Conservation (phyloP, 768 basidiomycete genomes). For the Pisolithus tinctorius region DNA sequence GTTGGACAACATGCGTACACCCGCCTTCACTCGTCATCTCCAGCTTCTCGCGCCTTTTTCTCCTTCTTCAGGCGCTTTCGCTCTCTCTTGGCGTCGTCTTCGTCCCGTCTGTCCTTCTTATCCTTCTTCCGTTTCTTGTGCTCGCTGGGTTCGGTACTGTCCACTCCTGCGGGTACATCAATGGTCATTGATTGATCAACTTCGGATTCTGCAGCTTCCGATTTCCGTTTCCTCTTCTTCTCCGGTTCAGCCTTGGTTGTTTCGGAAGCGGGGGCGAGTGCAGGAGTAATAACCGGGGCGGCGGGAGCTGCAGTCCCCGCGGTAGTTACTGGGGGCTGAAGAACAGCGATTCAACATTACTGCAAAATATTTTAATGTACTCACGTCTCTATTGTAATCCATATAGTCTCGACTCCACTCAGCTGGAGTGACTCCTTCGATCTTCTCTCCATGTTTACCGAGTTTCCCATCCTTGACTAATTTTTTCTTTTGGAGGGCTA, state of each 20-base stretch:
- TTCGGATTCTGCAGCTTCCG: conserved; percentile 41
- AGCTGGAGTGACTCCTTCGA: conserved; percentile 79
- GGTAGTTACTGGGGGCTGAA: conserved; percentile 36
- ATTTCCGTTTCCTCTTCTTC: conserved; percentile 83
- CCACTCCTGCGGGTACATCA: conserved; percentile 31
- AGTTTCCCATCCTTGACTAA: conserved; percentile 97
- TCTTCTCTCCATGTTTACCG: conserved; percentile 89
- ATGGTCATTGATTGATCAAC: conserved; percentile 37
- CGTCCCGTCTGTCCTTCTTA: conserved; percentile 34
- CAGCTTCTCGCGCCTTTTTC: conserved; percentile 49
- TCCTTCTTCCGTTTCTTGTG: conserved; percentile 40
- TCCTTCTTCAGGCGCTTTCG: conserved; percentile 64
- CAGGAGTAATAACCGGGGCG: conserved; percentile 21
- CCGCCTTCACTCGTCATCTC: conserved; percentile 18
- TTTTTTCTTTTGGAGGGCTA: conserved; percentile 96
- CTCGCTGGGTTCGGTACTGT: conserved; percentile 47
- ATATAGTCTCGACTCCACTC: conserved; percentile 92
- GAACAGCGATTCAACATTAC: conserved; percentile 7
- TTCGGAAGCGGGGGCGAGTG: conserved; percentile 26
- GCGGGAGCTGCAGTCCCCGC: conserved; percentile 16
- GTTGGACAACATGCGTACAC: conserved; percentile 11
- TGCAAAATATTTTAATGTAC: conserved; percentile 15
- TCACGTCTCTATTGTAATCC: conserved; percentile 76
- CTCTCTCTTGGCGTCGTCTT: conserved; percentile 56
- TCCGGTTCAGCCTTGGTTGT: conserved; percentile 53